Evolutionary conservation across 305 asterid species (phyloP).

Genomic region (Rubia tinctorum): DNA sequence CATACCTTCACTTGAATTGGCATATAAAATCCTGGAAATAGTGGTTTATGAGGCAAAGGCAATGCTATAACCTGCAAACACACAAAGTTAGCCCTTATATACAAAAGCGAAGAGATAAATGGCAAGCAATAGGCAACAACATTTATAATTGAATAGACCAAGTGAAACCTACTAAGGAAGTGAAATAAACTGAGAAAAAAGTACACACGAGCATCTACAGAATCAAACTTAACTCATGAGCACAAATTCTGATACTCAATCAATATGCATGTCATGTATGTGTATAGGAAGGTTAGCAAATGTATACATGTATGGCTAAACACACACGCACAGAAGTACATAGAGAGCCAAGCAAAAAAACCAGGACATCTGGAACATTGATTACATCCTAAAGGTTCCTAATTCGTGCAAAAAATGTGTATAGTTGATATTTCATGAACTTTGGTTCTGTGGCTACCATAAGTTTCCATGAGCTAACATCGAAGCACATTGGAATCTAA

Average conservation of each 20-base stretch:
- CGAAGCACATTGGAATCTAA: neutral
- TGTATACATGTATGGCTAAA: neutral
- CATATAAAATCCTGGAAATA: conserved; percentile 97
- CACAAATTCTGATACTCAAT: neutral
- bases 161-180: neutral
- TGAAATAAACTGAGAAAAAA: neutral
- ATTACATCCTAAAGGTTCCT: neutral
- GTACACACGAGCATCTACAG: neutral
- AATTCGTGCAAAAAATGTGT: neutral
- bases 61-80: conserved; percentile 69
- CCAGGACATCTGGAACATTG: neutral
- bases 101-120: neutral
- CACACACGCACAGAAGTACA: neutral
- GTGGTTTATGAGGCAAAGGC: conserved; percentile 76
- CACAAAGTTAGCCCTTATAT: neutral
- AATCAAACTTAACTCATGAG: neutral
- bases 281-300: neutral
- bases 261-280: neutral
- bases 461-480: neutral
- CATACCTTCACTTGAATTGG: conserved; percentile 94
- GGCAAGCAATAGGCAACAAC: neutral
- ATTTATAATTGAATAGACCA: neutral
- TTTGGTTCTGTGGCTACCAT: neutral
- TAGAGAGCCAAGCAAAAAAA: neutral
- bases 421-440: neutral